Evolutionary conservation across 345 rosid genomes (phyloP), one percentile per base, ranked within the genome.

Genomic region (Moricandia arvensis): DNA sequence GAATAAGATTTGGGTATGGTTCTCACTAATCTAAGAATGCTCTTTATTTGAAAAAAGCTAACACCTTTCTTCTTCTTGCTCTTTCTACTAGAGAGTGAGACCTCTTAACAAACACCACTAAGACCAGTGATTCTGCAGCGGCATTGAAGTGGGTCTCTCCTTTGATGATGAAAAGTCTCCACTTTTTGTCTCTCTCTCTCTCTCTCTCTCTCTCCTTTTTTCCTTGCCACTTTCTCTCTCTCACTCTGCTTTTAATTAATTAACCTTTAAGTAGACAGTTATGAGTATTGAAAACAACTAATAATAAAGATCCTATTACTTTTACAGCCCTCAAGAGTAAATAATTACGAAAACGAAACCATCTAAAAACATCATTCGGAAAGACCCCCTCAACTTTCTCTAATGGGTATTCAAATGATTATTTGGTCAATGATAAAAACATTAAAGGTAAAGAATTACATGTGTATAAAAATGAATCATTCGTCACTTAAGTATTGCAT

Each of bases 131-230:
- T 78, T 61, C 74, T 73, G 65, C 70, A 66, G 60, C 59, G 74
- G 73, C 81, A 79, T 68, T 54, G 75, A 68, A 79, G 81, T 79
- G 75, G 78, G 81, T 73, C 81, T 78, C 81, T 78, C 51, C 30
- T 60, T 78, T 67, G 78, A 78, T 78, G 74, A 73, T 67, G 81
- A 61, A 67, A 73, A 73, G 74, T 18, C 68, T 71, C 75, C 61
- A 26, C 76, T 71, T 43, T 71, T 30, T 74, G 21, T 63, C 30
- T 1, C 54, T 35, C 65, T 66, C 72, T 37, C n/a, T n/a, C n/a
- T n/a, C n/a, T n/a, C n/a, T n/a, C 63, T 60, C 74, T 45, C 47
- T 30, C 66, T 60, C 63, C 6, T 4, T 33, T 45, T 30, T 27
- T 49, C 59, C 4, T 66, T 5, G 41, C 18, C 68, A 71, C 47